Base-by-base conservation (phyloP, 257 asterid genomes). In the Thymus quinquecostatus region DNA sequence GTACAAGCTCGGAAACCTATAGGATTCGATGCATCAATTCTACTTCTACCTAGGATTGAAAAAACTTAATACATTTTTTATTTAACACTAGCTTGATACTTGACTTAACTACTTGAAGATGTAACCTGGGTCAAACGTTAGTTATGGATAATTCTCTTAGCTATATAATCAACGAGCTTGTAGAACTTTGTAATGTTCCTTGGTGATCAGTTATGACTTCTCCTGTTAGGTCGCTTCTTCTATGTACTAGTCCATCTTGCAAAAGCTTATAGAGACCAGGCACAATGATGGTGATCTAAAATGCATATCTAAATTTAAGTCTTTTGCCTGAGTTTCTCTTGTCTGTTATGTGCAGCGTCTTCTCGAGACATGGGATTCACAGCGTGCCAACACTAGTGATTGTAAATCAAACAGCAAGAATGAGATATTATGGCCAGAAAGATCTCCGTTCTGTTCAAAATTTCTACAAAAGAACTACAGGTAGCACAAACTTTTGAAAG, bases 301-400 rank as follows among this genome's bases (percentile, higher is more conserved):
- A 61, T 44, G 14, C 28, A 10, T 43, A 5, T 28, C 8, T 21
- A 53, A 48, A 5, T 28, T 13, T 21, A 53, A 48, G 64, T 54
- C 58, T 45, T 66, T 64, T 58, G 6, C 71, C 55, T 40, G 56
- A 59, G 57, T 71, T 64, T 64, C 66, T 73, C 29, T 71, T 72
- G 48, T 50, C 33, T 72, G 8, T 63, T 62, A 28, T 62, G 27
- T 77, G 71, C 90, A 89, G 96, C 68, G 79, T 86, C 75, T 86
- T 87, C 61, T 89, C 96, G 14, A 79, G 85, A 79, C 79, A 84
- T 67, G 96, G 96, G 63, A 76, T 89, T 72, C 92, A 87, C 82
- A 87, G 90, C 72, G 70, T 89, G 14, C 96, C 96, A 8, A 79
- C 96, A 2, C 77, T 87, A 50, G 77, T 86, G 54, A 77, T 90